Conservation (phyloP, 345 rosid species). For the Bruguiera sexangula region DNA sequence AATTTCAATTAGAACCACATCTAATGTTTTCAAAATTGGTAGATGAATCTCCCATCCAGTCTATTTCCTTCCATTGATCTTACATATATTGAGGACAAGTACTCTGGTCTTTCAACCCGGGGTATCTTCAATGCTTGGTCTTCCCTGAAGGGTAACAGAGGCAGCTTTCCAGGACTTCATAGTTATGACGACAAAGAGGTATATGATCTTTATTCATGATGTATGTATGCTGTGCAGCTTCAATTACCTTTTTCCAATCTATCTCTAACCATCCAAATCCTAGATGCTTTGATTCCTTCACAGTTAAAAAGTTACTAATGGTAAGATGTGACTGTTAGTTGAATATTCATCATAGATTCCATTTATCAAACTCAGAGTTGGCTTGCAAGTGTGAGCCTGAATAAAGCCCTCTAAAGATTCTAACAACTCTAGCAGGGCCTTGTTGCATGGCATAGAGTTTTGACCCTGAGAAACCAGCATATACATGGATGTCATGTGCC, state of each 20-base stretch:
- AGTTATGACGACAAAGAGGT: conserved; percentile 54
- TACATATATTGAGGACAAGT: conserved; percentile 72
- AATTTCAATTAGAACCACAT: conserved; percentile 5
- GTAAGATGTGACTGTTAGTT: no score
- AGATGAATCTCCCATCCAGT: conserved; percentile 84
- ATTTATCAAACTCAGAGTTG: no score
- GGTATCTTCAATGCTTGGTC: conserved; percentile 62
- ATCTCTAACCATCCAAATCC: background rate
- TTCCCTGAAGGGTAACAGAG: conserved; percentile 47
- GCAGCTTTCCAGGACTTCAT: conserved; percentile 22
- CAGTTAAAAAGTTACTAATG: no score
- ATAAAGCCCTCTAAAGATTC: no score
- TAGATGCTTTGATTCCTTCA: background rate
- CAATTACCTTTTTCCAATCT: background rate
- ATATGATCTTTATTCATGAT: conserved; percentile 8
- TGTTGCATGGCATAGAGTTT: background rate
- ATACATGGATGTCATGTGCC: background rate
- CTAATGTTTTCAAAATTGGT: conserved; percentile 25
- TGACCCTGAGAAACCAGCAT: background rate
- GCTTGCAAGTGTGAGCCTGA: no score
- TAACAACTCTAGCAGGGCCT: no score
- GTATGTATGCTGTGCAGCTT: background rate
- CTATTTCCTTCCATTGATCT: conserved; percentile 81
- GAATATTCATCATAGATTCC: no score
- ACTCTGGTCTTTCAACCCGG: conserved; percentile 72